Percentiles rank a stretch among this genome's conserved stretches.
Evolutionary conservation across 805 yeast species (phyloP).

Genomic region (Hanseniaspora clermontiae): DNA sequence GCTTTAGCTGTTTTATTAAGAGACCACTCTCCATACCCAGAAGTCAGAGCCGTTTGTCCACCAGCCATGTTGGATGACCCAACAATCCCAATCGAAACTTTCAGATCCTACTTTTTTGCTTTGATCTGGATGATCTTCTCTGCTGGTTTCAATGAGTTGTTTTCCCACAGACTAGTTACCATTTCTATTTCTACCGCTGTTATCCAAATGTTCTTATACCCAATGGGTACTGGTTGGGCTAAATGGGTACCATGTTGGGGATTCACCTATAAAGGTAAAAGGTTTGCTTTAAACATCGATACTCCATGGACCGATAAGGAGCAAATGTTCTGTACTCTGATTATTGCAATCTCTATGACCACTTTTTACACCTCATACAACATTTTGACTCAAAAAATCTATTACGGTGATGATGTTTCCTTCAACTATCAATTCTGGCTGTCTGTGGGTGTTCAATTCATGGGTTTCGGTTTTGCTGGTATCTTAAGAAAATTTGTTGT

Average conservation of each 20-base stretch:
- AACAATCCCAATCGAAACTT: constrained; percentile 38
- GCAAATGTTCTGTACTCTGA: constrained; percentile 48
- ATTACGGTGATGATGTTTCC: constrained; percentile 24
- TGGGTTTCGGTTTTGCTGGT: constrained; percentile 60
- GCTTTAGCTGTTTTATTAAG: constrained; percentile 29
- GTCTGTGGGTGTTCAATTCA: constrained; percentile 45
- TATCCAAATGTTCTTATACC: constrained; percentile 36
- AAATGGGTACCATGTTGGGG: constrained; percentile 36
- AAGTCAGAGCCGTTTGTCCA: constrained; percentile 51
- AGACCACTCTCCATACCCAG: constrained; percentile 49
- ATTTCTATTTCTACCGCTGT: constrained; percentile 34
- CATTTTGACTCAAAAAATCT: constrained; percentile 28
- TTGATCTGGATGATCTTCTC: constrained; percentile 40
- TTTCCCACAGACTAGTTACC: constrained; percentile 42
- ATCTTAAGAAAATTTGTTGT: constrained; percentile 45
- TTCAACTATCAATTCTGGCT: constrained; percentile 41
- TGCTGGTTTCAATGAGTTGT: constrained; percentile 44
- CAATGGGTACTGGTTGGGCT: constrained; percentile 35
- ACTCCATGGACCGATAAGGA: constrained; percentile 49
- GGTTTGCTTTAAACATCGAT: constrained; percentile 43
- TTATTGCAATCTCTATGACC: constrained; percentile 30
- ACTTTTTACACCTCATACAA: constrained; percentile 29
- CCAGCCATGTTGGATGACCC: constrained; percentile 35
- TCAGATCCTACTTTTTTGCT: constrained; percentile 30
- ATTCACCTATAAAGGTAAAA: constrained; percentile 30